phyloP scores from a whole-genome alignment of 2,329 filamentous ascomycete species.

The Xylaria sp. region DNA sequence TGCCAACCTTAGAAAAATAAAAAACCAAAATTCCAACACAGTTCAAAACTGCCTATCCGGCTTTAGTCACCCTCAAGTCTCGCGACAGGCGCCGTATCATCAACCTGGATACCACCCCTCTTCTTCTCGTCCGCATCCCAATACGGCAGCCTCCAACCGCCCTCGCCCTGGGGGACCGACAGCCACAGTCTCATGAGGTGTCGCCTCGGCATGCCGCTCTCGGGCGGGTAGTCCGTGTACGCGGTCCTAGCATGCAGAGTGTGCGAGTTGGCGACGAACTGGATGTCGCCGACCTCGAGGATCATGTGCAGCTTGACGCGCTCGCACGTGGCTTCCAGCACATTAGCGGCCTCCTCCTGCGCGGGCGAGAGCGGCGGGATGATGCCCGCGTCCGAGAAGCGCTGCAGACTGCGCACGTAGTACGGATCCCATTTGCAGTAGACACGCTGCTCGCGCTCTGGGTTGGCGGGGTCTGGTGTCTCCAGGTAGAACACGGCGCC shows the following conservation, averaged over 20 bases:
- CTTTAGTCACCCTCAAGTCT: conserved; percentile 78
- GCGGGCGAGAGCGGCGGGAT: conserved; percentile 77
- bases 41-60: background rate
- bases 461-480: conserved; percentile 54
- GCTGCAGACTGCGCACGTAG: conserved; percentile 79
- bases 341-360: conserved; percentile 73
- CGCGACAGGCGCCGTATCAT: conserved; percentile 79
- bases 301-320: conserved; percentile 84
- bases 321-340: conserved; percentile 82
- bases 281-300: conserved; percentile 86
- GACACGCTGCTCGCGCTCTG: conserved; percentile 70
- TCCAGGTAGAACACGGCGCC: conserved; percentile 82
- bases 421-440: conserved; percentile 94
- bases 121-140: conserved; percentile 86
- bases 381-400: conserved; percentile 78
- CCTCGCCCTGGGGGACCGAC: conserved; percentile 81
- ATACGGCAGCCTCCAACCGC: conserved; percentile 87
- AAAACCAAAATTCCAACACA: background rate
- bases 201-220: conserved; percentile 73
- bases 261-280: conserved; percentile 85
- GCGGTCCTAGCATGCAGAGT: conserved; percentile 83
- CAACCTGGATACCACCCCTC: conserved; percentile 87
- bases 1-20: background rate
- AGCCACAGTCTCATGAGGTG: conserved; percentile 89
- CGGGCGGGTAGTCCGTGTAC: conserved; percentile 73